Base-by-base conservation (phyloP, 805 yeast genomes). In the Yarrowia hollandica region DNA sequence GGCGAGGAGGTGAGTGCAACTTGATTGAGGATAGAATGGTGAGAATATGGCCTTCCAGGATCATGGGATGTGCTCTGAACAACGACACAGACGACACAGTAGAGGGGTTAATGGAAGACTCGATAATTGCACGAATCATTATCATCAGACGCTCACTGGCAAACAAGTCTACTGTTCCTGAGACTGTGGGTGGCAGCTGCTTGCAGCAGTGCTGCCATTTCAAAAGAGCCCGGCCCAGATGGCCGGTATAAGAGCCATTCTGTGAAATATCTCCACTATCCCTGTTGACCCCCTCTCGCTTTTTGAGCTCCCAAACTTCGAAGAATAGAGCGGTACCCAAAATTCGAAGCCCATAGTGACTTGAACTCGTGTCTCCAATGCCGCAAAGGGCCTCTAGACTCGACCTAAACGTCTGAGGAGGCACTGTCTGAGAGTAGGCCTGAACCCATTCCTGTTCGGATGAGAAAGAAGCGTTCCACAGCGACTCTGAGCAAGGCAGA, bases 401-500 rank as follows among this genome's bases (percentile, higher is more conserved):
- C 14, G 56, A 60, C 10, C 63, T 54, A 57, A 66, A 66, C n/a
- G 62, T 25, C 30, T 50, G 30, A 9, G 60, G 60, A 21, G 60
- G 38, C 14, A 60, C 59, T 26, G 60, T 30, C n/a, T 35, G 37
- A 31, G 37, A 38, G 14, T 60, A 38, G 6, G 33, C 48, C 28
- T 61, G 58, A 15, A 58, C 28, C 70, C 71, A 67, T 30, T 62
- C 67, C 5, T 60, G 60, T 39, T 65, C 67, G 16, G 54, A 34
- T 33, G 28, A 33, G 18, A 66, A 65, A 5, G 65, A 41, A 16
- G 68, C 60, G 57, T 65, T 65, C 74, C 74, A 71, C 12, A 66
- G 61, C 5, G 56, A 55, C 60, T 71, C 74, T 5, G 69, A 64
- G 60, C 73, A 68, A 6, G 74, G 74, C 26, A 71, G 61, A 15